Evolutionary conservation across 2,329 filamentous ascomycete species (phyloP).

Genomic region (Trichoderma citrinoviride): DNA sequence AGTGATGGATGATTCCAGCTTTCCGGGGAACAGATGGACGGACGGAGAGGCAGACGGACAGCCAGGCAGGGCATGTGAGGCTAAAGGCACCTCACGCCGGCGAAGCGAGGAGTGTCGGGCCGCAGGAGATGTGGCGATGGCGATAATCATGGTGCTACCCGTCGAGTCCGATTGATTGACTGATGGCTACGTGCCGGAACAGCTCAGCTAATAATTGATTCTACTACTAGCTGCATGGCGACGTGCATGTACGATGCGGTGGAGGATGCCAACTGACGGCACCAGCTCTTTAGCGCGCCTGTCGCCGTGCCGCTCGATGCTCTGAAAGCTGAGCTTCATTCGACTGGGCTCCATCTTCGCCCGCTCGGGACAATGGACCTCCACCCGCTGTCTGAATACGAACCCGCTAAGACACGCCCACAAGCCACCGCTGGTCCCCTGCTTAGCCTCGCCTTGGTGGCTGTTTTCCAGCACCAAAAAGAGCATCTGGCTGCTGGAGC

Average conservation of each 20-base stretch:
- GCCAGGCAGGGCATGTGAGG: not conserved
- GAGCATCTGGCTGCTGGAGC: not conserved
- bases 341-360: too few relatives aligned
- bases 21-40: not conserved
- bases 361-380: too few relatives aligned
- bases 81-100: not conserved
- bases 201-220: not conserved
- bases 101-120: not conserved
- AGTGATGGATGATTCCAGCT: not conserved
- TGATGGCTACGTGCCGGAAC: too few relatives aligned
- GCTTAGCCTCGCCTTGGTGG: conserved; percentile 8
- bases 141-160: too few relatives aligned
- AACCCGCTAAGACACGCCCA: conserved; percentile 9
- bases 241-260: not conserved
- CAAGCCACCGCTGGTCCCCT: not conserved
- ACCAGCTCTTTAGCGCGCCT: not conserved
- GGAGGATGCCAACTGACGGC: not conserved
- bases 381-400: conserved; percentile 1
- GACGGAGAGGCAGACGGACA: too few relatives aligned
- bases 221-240: not conserved
- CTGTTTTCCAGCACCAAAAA: not conserved
- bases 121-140: too few relatives aligned
- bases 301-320: not conserved
- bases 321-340: too few relatives aligned
- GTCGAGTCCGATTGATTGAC: too few relatives aligned